These are phyloP conservation scores for Neonectria hederae DNA, from an alignment of 2,329 filamentous ascomycete genomes.

Conservation along the genomic window DNA sequence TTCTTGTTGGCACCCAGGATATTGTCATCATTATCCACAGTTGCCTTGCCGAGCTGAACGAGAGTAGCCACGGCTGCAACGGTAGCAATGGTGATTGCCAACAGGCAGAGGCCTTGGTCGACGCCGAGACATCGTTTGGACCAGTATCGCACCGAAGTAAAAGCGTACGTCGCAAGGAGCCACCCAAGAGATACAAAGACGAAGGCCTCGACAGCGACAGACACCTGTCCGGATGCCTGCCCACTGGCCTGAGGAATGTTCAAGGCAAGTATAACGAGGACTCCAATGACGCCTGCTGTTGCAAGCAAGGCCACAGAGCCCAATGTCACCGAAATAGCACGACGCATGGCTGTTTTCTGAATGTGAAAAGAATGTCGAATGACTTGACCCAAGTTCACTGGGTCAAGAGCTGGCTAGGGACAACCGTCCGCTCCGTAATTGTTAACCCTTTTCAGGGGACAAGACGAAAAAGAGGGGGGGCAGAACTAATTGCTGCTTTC, in stretches of 20 bases:
- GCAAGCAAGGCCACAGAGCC: constrained; percentile 36
- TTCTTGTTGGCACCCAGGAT: constrained; percentile 29
- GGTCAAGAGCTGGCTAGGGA: constrained; percentile 8
- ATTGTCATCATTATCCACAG: constrained; percentile 24
- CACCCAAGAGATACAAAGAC: constrained; percentile 40
- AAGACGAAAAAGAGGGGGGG: background rate
- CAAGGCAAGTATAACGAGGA: constrained; percentile 34
- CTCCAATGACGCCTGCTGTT: constrained; percentile 32
- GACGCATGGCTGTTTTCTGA: constrained; percentile 32
- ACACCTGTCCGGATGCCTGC: constrained; percentile 38
- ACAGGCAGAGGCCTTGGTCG: constrained; percentile 44
- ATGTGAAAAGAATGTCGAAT: constrained; percentile 9
- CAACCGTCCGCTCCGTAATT: constrained; percentile 11
- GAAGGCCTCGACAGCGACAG: constrained; percentile 43
- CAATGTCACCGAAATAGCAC: constrained; percentile 29
- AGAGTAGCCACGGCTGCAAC: constrained; percentile 57
- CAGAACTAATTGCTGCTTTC: background rate
- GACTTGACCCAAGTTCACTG: constrained; percentile 20
- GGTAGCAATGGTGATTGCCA: constrained; percentile 56
- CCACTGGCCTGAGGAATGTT: constrained; percentile 36
- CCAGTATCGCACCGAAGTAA: constrained; percentile 33
- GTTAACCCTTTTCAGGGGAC: background rate
- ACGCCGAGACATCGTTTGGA: constrained; percentile 39
- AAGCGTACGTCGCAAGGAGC: constrained; percentile 48
- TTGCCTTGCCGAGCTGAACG: constrained; percentile 47